These are phyloP conservation scores for Cubamyces sp. DNA, from an alignment of 768 basidiomycete species.

Conservation along the genomic window DNA sequence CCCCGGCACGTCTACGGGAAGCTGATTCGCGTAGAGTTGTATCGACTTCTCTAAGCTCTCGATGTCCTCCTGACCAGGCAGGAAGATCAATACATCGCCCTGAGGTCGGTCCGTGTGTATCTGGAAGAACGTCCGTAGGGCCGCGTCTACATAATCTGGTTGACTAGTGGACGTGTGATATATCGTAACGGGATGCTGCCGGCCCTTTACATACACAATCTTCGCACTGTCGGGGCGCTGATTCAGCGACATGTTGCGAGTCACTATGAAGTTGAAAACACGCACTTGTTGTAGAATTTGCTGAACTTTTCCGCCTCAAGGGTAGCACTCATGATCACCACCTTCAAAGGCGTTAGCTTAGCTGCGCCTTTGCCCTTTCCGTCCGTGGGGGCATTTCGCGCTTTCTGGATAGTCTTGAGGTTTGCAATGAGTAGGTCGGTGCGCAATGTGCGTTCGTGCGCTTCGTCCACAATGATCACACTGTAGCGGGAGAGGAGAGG, in stretches of 20 bases:
- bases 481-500: constrained; percentile 79
- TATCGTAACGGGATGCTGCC: constrained; percentile 89
- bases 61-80: constrained; percentile 98
- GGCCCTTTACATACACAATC: constrained; percentile 89
- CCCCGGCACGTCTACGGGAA: constrained; percentile 59
- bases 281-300: constrained; percentile 82
- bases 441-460: constrained; percentile 92
- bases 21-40: constrained; percentile 63
- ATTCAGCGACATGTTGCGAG: background rate
- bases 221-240: constrained; percentile 60
- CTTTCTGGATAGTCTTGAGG: constrained; percentile 77
- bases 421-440: constrained; percentile 94
- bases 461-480: constrained; percentile 92
- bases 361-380: constrained; percentile 42
- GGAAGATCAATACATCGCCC: constrained; percentile 92
- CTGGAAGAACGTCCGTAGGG: constrained; percentile 92
- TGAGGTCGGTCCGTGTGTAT: constrained; percentile 79
- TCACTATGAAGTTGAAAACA: constrained; percentile 15
- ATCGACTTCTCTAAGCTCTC: constrained; percentile 84
- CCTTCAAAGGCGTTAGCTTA: constrained; percentile 71
- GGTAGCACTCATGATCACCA: constrained; percentile 97
- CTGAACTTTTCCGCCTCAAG: constrained; percentile 95
- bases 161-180: constrained; percentile 77
- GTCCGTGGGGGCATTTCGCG: constrained; percentile 53
- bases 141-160: constrained; percentile 85